Conservation (phyloP, 371 early-diverging fungal species). For the Circinella umbellata region DNA sequence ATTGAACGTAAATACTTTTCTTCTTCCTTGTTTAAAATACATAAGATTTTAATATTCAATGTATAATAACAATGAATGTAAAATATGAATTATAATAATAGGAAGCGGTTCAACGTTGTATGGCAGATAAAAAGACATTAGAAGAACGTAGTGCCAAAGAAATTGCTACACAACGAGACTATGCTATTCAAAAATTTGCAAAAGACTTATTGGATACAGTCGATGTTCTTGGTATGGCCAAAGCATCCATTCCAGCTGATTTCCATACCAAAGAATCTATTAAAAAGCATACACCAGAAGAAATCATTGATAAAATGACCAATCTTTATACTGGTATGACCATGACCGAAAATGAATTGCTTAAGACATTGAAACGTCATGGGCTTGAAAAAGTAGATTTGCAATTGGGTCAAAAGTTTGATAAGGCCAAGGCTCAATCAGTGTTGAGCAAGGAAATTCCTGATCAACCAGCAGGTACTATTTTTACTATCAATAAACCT, state of each 20-base stretch:
- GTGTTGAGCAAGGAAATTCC: constrained; percentile 90
- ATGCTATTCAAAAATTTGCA: constrained; percentile 94
- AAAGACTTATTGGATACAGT: constrained; percentile 92
- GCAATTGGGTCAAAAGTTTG: constrained; percentile 80
- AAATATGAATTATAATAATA: constrained; percentile 21
- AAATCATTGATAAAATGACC: constrained; percentile 65
- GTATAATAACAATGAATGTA: no score
- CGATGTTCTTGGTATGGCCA: constrained; percentile 91
- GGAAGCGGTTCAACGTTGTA: constrained; percentile 81
- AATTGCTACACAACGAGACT: constrained; percentile 76
- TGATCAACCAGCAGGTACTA: constrained; percentile 84
- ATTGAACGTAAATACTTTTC: neutral
- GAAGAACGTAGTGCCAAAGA: constrained; percentile 88
- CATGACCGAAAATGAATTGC: constrained; percentile 86
- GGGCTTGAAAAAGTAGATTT: constrained; percentile 85
- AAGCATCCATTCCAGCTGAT: constrained; percentile 72
- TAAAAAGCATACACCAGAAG: constrained; percentile 32
- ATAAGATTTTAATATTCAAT: no score
- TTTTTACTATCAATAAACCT: constrained; percentile 86
- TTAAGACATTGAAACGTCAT: constrained; percentile 86
- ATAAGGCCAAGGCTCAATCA: constrained; percentile 93
- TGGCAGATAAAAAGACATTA: constrained; percentile 94
- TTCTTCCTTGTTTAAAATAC: no score
- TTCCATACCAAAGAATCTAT: constrained; percentile 30
- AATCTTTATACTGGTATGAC: constrained; percentile 88